Base-by-base conservation (phyloP, 345 rosid genomes). In the Eucalyptus microcorys region DNA sequence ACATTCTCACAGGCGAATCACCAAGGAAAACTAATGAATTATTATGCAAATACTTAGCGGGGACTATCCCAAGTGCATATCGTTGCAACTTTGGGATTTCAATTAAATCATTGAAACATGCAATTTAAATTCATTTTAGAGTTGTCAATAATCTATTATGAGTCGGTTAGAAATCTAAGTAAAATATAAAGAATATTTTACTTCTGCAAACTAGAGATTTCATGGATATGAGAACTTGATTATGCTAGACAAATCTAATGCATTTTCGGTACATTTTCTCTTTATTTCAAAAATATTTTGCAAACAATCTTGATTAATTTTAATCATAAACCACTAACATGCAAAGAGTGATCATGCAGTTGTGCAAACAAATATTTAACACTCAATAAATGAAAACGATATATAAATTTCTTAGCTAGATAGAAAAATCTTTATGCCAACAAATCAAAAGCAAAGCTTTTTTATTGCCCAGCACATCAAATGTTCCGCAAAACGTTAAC, bases 341-440 rank as follows among this genome's bases (percentile, higher is more conserved):
- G 27, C 5, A 7, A 40, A 37, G 26, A 24, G 27, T 0, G 14
- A 76, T 76, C 8, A 76, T 1, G 47, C 5, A 7, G 4, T 8
- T 76, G 47, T 11, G 24, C 27, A 2, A 76, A 10, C 27, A 76
- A 76, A 2, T 19, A 71, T 71, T 21, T 76, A 9, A 76, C 27
- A 3, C 2, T 40, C 3, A 76, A 76, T 76, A 19, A 19, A 76
- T 37, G 4, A 24, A 11, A 76, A 4, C 0, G 22, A 37, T 6
- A 11, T 21, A 40, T 10, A 40, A 37, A 21, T 76, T 76, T 7
- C 27, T 76, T 37, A 21, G 47, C 14, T 13, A 40, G 83, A 40
- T 76, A 10, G 83, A 76, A 76, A 64, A 76, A 76, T 24, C 83
- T 76, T 10, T 2, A 40, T 21, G 15, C 83, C 4, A 37, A 40